Conservation (phyloP, 352 stramenopile genomes). For the Phytophthora pisi region DNA sequence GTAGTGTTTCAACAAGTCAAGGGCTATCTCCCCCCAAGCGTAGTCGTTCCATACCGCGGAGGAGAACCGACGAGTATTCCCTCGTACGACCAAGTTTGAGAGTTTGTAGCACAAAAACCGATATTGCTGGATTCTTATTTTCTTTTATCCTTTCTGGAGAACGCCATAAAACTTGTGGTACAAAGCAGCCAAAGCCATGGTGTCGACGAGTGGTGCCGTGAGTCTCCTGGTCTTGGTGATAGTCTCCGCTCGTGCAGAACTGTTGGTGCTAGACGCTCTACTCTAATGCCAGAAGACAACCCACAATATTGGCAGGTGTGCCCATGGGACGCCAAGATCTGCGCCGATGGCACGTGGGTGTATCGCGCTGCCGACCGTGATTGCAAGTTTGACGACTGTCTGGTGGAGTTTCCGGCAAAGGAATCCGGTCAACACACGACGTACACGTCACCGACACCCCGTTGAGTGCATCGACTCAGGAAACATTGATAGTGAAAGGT, state of each 20-base stretch:
- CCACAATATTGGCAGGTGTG: conserved; percentile 50
- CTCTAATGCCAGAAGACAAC: conserved; percentile 32
- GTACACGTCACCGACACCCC: conserved; percentile 8
- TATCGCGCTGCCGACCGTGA: conserved; percentile 48
- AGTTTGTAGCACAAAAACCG: too few species aligned
- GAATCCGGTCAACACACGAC: not conserved
- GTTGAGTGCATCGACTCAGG: not conserved
- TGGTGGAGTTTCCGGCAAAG: conserved; percentile 20
- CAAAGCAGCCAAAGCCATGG: not conserved
- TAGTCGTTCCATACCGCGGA: too few species aligned
- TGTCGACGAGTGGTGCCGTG: not conserved
- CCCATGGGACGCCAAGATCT: conserved; percentile 68
- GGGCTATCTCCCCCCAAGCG: too few species aligned
- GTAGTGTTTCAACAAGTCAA: too few species aligned
- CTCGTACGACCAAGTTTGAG: too few species aligned
- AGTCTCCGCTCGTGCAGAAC: conserved; percentile 4
- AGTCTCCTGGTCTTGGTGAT: not conserved
- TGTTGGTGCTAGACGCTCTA: conserved; percentile 1
- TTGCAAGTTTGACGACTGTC: conserved; percentile 62
- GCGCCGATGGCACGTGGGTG: conserved; percentile 69
- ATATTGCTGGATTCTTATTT: conserved; percentile 19
- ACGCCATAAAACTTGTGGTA: not conserved
- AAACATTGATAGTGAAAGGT: not conserved
- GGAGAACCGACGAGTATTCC: too few species aligned
- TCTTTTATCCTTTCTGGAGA: not conserved